A percentile compares a stretch with the other conserved stretches of the same genome.
Evolutionary conservation across 306 rosid species (phyloP).

Genomic region (Pterocarpus santalinus): DNA sequence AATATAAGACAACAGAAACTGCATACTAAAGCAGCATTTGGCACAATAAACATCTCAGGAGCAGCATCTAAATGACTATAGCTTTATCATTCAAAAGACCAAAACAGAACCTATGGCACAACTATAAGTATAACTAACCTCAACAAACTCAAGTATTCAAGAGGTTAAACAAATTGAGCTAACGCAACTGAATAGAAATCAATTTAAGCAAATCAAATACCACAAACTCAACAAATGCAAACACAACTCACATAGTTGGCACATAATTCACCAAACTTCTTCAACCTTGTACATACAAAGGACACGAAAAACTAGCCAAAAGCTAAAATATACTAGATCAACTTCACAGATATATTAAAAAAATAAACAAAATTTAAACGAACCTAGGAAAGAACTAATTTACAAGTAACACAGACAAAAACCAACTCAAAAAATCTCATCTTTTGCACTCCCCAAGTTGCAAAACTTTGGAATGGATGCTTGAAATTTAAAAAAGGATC

Average conservation of each 20-base stretch:
- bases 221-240: constrained; percentile 40
- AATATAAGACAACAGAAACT: constrained; percentile 16
- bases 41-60: constrained; percentile 8
- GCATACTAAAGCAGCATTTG: neutral
- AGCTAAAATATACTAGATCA: constrained; percentile 4
- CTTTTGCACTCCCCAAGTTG: constrained; percentile 33
- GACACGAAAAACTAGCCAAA: constrained; percentile 12
- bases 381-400: constrained; percentile 31
- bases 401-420: constrained; percentile 15
- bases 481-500: constrained; percentile 2
- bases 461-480: constrained; percentile 28
- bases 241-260: constrained; percentile 37
- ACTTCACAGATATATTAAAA: constrained; percentile 14
- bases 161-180: constrained; percentile 6
- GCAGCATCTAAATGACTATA: constrained; percentile 1
- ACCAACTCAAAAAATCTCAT: constrained; percentile 40
- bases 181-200: neutral
- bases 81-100: neutral
- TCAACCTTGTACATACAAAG: neutral
- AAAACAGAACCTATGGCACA: neutral
- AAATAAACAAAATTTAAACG: neutral
- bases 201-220: constrained; percentile 36
- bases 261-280: constrained; percentile 44
- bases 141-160: constrained; percentile 32
- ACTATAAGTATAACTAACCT: neutral